A percentile compares a stretch with the other conserved stretches of the same genome.
Conservation (phyloP, 2,329 filamentous ascomycete genomes). For the Aspergillus hortae region DNA sequence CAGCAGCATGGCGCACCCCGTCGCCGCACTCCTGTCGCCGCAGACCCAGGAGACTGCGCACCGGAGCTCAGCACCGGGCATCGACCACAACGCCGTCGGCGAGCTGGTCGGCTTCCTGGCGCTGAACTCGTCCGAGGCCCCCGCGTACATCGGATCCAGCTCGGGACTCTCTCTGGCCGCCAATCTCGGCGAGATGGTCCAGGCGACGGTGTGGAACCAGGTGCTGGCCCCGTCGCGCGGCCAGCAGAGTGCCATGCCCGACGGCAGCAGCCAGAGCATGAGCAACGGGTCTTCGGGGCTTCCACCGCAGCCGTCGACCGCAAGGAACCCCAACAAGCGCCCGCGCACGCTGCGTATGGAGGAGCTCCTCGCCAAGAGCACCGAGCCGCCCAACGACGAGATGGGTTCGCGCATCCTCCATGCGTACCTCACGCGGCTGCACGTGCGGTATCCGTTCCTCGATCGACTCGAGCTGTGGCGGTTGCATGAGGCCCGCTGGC, state of each 20-base stretch:
- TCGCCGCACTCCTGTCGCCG: slow-evolving; percentile 22
- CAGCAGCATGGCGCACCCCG: slow-evolving; percentile 14
- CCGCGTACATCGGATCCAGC: slow-evolving; percentile 49
- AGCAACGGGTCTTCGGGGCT: slow-evolving; percentile 5
- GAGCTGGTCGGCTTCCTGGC: slow-evolving; percentile 52
- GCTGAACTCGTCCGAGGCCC: slow-evolving; percentile 43
- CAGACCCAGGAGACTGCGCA: slow-evolving; percentile 18
- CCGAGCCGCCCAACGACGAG: slow-evolving; percentile 47
- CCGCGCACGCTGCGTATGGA: slow-evolving; percentile 35
- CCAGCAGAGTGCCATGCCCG: slow-evolving; percentile 12
- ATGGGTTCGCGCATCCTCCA: slow-evolving; percentile 44
- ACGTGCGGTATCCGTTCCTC: slow-evolving; percentile 50
- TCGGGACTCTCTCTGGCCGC: slow-evolving; percentile 49
- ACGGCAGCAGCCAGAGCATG: slow-evolving; percentile 9
- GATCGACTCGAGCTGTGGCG: slow-evolving; percentile 45
- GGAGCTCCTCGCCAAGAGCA: slow-evolving; percentile 41
- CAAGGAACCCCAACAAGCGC: slow-evolving; percentile 15
- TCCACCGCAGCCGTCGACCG: slow-evolving; percentile 14
- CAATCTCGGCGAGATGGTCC: slow-evolving; percentile 53
- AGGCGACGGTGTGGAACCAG: slow-evolving; percentile 54
- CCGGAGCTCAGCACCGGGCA: slow-evolving; percentile 14
- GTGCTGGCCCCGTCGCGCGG: slow-evolving; percentile 33
- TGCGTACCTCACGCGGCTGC: slow-evolving; percentile 46
- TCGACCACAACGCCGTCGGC: slow-evolving; percentile 34
- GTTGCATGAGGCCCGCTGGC: slow-evolving; percentile 41